Evolutionary conservation across 2,329 filamentous ascomycete species (phyloP), one percentile per base, ranked within the genome.

Genomic region (Aspergillus brasiliensis): DNA sequence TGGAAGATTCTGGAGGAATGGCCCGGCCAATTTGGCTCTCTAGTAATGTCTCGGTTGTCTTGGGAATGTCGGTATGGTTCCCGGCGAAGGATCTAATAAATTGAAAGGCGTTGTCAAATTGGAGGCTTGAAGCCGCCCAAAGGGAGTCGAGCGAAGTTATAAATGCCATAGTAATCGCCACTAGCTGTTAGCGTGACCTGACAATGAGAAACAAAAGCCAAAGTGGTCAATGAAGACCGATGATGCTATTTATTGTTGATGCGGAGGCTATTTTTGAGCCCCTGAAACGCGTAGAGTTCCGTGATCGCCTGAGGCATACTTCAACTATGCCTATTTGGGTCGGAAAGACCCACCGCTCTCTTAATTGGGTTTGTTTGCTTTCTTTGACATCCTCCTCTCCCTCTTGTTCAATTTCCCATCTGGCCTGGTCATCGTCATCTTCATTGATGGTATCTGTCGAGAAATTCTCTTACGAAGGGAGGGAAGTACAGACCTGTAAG

Each of bases 1-100:
- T 69, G 54, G 42, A 65, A 7, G 11, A n/a, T 28, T 55, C 38
- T 17, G 40, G 42, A n/a, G 31, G 38, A 31, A 27, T 23, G 46
- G 53, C 38, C 25, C 27, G 6, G 53, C 42, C 27, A 48, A 37
- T 37, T 17, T 21, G 38, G 13, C 21, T 28, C 13, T 49, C 46
- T 25, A 49, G 25, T 28, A 17, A 7, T 5, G 27, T 28, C 11
- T 10, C n/a, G 46, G 23, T 28, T 28, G 27, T 27, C 46, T 25
- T 49, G 2, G 46, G 27, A 15, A 28, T 28, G 25, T 15, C n/a
- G 13, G 46, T 49, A 5, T 5, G n/a, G 28, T 31, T 49, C 2
- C 25, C 46, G 27, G 46, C n/a, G 46, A 49, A n/a, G 31, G 40
- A 13, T 42, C 46, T 21, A 25, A 31, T 10, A 15, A 17, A 28